These are phyloP conservation scores for Colletotrichum scovillei DNA, from an alignment of 2,329 filamentous ascomycete genomes.

Conservation along the genomic window DNA sequence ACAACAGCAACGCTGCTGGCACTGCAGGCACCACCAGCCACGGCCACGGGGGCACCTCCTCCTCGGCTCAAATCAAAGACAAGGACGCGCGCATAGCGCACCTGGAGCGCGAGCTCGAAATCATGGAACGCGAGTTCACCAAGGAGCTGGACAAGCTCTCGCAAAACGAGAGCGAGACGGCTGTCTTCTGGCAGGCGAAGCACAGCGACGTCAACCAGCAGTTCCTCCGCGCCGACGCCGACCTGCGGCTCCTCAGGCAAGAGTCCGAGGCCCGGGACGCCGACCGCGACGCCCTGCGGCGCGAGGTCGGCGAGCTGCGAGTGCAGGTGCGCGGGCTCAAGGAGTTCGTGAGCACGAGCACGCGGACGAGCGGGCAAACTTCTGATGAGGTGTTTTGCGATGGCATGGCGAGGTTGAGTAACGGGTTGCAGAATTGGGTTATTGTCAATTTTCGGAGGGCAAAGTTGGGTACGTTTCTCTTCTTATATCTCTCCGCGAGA, in stretches of 20 bases:
- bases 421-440: conserved; percentile 80
- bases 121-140: conserved; percentile 65
- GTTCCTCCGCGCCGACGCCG: conserved; percentile 62
- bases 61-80: conserved; percentile 48
- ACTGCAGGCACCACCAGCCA: neutral
- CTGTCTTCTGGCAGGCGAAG: conserved; percentile 68
- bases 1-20: conserved; percentile 32
- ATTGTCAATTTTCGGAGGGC: conserved; percentile 75
- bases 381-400: conserved; percentile 76
- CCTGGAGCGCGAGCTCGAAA: conserved; percentile 62
- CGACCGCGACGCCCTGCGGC: conserved; percentile 61
- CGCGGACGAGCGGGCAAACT: conserved; percentile 68
- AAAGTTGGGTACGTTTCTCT: conserved; percentile 62
- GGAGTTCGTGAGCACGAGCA: conserved; percentile 77
- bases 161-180: conserved; percentile 65
- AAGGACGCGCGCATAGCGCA: conserved; percentile 64
- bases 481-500: neutral
- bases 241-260: conserved; percentile 61
- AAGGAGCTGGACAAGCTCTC: conserved; percentile 64
- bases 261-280: conserved; percentile 61
- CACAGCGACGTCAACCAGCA: conserved; percentile 64
- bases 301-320: conserved; percentile 65
- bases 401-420: conserved; percentile 69
- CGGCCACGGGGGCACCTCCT: neutral
- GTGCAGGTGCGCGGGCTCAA: conserved; percentile 75